A percentile compares a stretch with the other conserved stretches of the same genome.
Conservation (phyloP, 2,329 filamentous ascomycete species). For the Furcasterigmium furcatum region DNA sequence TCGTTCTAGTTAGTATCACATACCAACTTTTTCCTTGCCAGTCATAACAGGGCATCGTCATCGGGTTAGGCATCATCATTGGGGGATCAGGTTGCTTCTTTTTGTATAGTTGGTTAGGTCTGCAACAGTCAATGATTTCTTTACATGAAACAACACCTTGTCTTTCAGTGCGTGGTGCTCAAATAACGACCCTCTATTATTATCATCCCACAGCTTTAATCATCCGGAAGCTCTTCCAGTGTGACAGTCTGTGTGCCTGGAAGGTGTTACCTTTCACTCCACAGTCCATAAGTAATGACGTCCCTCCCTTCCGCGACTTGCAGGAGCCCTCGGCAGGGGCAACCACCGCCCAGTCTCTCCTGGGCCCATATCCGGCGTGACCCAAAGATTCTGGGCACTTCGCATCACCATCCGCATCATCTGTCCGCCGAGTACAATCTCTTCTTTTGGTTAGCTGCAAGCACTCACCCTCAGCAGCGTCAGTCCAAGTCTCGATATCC, state of each 20-base stretch:
- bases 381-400: background rate
- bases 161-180: too few species aligned
- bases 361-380: too few species aligned
- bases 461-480: slow-evolving; percentile 8
- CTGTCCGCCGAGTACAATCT: background rate
- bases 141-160: too few species aligned
- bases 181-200: too few species aligned
- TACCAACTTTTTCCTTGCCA: slow-evolving; percentile 16
- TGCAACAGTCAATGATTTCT: background rate
- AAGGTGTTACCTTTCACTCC: too few species aligned
- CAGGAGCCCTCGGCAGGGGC: too few species aligned
- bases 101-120: background rate
- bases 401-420: background rate
- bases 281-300: background rate
- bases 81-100: slow-evolving; percentile 1
- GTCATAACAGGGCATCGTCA: slow-evolving; percentile 5
- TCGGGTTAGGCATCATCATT: slow-evolving; percentile 6
- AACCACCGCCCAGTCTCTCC: too few species aligned
- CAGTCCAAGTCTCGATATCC: slow-evolving; percentile 11
- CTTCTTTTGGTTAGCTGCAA: slow-evolving; percentile 11
- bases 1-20: slow-evolving; percentile 11
- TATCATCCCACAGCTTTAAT: too few species aligned
- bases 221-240: too few species aligned
- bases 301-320: too few species aligned
- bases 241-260: too few species aligned